These are phyloP conservation scores for Fusarium keratoplasticum DNA, from an alignment of 2,329 filamentous ascomycete genomes.

Conservation along the genomic window DNA sequence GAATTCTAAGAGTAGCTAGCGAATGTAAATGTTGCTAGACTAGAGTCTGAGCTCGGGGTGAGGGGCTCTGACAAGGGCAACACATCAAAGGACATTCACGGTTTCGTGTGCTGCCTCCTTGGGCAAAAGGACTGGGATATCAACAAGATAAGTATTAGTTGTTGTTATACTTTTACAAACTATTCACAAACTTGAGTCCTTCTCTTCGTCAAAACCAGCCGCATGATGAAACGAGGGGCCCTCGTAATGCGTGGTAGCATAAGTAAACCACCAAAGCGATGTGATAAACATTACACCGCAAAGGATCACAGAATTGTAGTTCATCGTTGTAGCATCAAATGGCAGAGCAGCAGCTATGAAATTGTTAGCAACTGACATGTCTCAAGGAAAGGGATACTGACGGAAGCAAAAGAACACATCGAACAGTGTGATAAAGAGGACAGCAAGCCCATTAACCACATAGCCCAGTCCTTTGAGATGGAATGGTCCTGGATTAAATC, in stretches of 20 bases:
- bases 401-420: slow-evolving; percentile 44
- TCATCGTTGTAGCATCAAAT: slow-evolving; percentile 40
- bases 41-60: neutral
- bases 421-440: slow-evolving; percentile 36
- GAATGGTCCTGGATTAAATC: slow-evolving; percentile 33
- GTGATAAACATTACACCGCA: slow-evolving; percentile 31
- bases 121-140: neutral
- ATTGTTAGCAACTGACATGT: slow-evolving; percentile 2
- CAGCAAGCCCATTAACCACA: slow-evolving; percentile 28
- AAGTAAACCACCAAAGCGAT: slow-evolving; percentile 33
- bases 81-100: neutral
- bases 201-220: neutral
- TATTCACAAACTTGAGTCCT: neutral
- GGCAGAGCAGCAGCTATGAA: slow-evolving; percentile 33
- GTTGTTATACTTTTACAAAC: neutral
- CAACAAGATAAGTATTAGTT: neutral
- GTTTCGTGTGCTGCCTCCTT: neutral
- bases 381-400: slow-evolving; percentile 19
- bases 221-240: slow-evolving; percentile 31
- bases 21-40: neutral
- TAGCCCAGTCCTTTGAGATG: slow-evolving; percentile 17
- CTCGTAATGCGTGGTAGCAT: slow-evolving; percentile 35
- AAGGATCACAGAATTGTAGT: slow-evolving; percentile 42
- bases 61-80: neutral
- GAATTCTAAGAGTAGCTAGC: neutral